Evolutionary conservation across 1,139 yeast genomes (phyloP).

Genomic region (Saccharomycopsis crataegensis): DNA sequence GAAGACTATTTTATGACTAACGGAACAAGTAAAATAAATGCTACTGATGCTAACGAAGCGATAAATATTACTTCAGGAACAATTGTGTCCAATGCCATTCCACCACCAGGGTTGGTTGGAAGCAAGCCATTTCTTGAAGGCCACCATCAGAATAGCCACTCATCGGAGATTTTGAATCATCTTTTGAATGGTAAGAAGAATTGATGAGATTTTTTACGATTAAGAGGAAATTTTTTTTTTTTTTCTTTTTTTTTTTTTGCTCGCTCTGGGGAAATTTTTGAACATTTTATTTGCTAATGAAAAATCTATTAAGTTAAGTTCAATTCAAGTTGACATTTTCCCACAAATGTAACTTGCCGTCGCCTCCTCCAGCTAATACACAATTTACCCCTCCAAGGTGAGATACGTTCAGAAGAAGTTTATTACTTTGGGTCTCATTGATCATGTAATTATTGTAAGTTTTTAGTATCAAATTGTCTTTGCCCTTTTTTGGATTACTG

Average conservation of each 20-base stretch:
- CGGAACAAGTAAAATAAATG: no score
- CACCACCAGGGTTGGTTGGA: slow-evolving; percentile 13
- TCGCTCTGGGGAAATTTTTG: no score
- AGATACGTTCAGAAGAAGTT: slow-evolving; percentile 5
- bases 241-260: no score
- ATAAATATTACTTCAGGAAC: no score
- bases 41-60: no score
- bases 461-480: slow-evolving; percentile 1
- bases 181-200: slow-evolving; percentile 58
- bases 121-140: slow-evolving; percentile 1
- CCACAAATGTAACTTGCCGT: slow-evolving; percentile 17
- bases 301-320: background rate
- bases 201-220: no score
- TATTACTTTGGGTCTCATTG: slow-evolving; percentile 6
- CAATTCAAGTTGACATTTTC: background rate
- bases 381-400: background rate
- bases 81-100: background rate
- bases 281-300: no score
- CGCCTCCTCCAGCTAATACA: slow-evolving; percentile 13
- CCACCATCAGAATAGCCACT: slow-evolving; percentile 26
- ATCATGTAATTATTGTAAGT: slow-evolving; percentile 15
- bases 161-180: slow-evolving; percentile 63
- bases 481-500: background rate
- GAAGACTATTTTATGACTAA: slow-evolving; percentile 18
- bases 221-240: no score